A percentile compares a stretch with the other conserved stretches of the same genome.
Conservation (phyloP, 2,329 filamentous ascomycete genomes). For the Fusarium tanahbumbuense region DNA sequence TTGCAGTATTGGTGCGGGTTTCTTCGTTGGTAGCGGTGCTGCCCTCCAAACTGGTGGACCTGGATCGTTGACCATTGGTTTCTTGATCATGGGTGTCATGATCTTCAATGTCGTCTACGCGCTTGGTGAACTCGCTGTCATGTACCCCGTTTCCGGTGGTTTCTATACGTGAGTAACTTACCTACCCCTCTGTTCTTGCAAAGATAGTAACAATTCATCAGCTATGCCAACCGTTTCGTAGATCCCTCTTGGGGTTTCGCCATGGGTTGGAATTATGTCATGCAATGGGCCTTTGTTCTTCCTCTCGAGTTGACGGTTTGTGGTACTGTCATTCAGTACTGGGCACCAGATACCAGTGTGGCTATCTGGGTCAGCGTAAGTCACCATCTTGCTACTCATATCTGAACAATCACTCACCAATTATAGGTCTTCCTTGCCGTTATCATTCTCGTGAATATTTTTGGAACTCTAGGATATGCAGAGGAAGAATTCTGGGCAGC, state of each 20-base stretch:
- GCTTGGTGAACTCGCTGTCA: constrained; percentile 62
- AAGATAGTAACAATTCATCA: constrained; percentile 11
- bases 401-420: not conserved
- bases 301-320: constrained; percentile 63
- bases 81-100: constrained; percentile 68
- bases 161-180: constrained; percentile 59
- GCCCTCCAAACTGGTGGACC: constrained; percentile 52
- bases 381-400: not conserved
- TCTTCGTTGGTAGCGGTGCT: constrained; percentile 69
- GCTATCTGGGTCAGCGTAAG: constrained; percentile 64
- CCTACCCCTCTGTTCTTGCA: too few species aligned
- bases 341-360: constrained; percentile 57
- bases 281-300: constrained; percentile 59
- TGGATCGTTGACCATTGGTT: constrained; percentile 59
- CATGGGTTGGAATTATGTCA: constrained; percentile 63
- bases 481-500: constrained; percentile 71
- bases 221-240: constrained; percentile 66
- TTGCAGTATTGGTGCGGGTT: constrained; percentile 65
- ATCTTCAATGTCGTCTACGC: constrained; percentile 72
- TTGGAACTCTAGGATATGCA: constrained; percentile 66
- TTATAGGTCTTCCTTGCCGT: constrained; percentile 61
- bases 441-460: constrained; percentile 66
- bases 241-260: constrained; percentile 61
- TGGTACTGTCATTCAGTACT: constrained; percentile 61
- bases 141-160: constrained; percentile 62